A percentile compares a stretch with the other conserved stretches of the same genome.
Conservation (phyloP, 1,284 basidiomycete species). For the Ustanciosporium gigantosporum region DNA sequence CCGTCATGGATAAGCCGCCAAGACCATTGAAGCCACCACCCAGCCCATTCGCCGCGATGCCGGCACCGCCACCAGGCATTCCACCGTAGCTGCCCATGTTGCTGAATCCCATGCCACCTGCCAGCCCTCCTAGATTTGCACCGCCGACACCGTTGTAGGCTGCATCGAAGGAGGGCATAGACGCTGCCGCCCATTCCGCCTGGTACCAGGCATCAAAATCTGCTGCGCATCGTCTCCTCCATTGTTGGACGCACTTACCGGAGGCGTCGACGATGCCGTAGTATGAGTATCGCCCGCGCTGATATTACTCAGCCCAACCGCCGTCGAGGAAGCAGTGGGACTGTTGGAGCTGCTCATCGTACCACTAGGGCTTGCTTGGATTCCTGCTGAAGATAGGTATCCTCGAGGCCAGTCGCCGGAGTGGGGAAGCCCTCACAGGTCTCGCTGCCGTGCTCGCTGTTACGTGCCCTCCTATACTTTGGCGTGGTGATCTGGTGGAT, state of each 20-base stretch:
- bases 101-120: too few relatives aligned
- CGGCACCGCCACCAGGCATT: too few relatives aligned
- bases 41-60: background rate
- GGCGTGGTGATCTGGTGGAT: too few relatives aligned
- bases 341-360: conserved; percentile 18
- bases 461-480: background rate
- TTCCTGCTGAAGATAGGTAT: conserved; percentile 5
- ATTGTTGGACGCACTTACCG: conserved; percentile 7
- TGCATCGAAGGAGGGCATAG: conserved; percentile 37
- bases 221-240: conserved; percentile 40
- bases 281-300: conserved; percentile 17
- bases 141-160: conserved; percentile 26
- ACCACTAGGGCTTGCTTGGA: conserved; percentile 12
- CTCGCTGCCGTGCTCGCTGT: background rate
- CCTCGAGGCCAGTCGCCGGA: conserved; percentile 32
- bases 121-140: too few relatives aligned
- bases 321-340: conserved; percentile 18
- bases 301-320: background rate
- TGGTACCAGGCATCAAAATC: conserved; percentile 42
- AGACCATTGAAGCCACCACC: too few relatives aligned
- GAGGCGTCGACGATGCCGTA: conserved; percentile 20
- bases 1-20: background rate
- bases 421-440: conserved; percentile 1
- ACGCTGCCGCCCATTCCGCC: conserved; percentile 42
- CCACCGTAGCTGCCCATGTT: too few relatives aligned